Evolutionary conservation across 148 eudicot species (phyloP).

Genomic region (Rhododendron simsii): DNA sequence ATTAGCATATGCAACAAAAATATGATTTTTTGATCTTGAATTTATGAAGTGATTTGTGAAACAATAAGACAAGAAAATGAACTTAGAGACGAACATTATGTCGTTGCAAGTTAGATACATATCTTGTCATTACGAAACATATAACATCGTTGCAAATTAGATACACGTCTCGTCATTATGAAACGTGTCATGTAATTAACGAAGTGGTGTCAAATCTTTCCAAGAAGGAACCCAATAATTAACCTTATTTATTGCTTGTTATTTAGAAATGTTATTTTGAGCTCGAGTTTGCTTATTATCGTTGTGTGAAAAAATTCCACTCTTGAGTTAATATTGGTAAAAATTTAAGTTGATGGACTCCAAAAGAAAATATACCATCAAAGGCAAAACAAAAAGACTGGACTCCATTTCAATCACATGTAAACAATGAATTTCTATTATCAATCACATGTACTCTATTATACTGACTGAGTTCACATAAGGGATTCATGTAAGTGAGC

Average conservation of each 20-base stretch:
- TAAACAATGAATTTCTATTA: too few species aligned
- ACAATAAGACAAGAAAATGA: background rate
- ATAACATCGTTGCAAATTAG: too few species aligned
- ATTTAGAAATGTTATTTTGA: background rate
- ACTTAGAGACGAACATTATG: background rate
- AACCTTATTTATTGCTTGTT: background rate
- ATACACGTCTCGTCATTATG: too few species aligned
- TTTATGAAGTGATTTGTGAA: background rate
- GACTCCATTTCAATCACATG: background rate
- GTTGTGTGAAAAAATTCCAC: too few species aligned
- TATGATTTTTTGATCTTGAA: background rate
- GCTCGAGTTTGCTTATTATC: background rate
- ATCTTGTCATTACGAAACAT: background rate
- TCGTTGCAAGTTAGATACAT: background rate
- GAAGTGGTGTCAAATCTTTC: background rate
- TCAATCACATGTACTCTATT: too few species aligned
- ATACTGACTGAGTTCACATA: background rate
- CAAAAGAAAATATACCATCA: background rate
- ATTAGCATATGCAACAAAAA: background rate
- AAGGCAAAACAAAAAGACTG: background rate
- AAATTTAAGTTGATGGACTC: background rate
- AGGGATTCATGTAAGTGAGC: background rate
- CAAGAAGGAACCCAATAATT: background rate
- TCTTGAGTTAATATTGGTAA: background rate
- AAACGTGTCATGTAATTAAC: background rate